phyloP scores from a whole-genome alignment of 345 rosid species.

The Pistacia atlantica region DNA sequence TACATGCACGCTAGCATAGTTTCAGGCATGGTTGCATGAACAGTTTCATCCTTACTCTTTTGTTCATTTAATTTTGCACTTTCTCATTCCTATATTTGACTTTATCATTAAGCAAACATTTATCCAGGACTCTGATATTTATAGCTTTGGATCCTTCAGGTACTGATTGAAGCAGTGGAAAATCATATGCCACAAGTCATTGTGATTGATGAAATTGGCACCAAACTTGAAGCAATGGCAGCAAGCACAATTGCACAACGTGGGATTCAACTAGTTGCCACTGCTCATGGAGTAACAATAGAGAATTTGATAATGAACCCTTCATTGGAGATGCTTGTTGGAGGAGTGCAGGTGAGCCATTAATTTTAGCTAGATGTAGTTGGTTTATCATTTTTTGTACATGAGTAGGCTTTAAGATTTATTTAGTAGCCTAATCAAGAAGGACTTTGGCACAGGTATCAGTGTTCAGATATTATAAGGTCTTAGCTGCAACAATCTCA shows the following conservation, averaged over 20 bases:
- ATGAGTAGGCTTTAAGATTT: not conserved
- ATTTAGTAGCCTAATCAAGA: not conserved
- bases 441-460: not conserved
- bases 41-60: not conserved
- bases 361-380: not conserved
- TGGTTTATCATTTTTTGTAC: not conserved
- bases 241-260: constrained; percentile 96
- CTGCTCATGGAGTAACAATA: constrained; percentile 85
- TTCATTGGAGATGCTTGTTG: constrained; percentile 85
- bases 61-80: not conserved
- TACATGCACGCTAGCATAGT: not conserved
- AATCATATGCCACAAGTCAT: constrained; percentile 97
- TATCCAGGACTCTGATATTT: not conserved
- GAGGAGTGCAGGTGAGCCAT: constrained; percentile 79
- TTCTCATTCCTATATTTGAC: not conserved
- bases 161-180: constrained; percentile 87
- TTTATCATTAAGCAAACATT: not conserved
- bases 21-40: not conserved
- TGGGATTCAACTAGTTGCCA: constrained; percentile 93
- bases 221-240: constrained; percentile 94
- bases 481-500: constrained; percentile 9
- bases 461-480: not conserved
- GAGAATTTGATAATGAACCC: constrained; percentile 92
- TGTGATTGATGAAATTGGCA: constrained; percentile 94
- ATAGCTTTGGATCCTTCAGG: constrained; percentile 43